These are phyloP conservation scores for Colletotrichum sp. DNA, from an alignment of 2,329 filamentous ascomycete species.

Conservation along the genomic window DNA sequence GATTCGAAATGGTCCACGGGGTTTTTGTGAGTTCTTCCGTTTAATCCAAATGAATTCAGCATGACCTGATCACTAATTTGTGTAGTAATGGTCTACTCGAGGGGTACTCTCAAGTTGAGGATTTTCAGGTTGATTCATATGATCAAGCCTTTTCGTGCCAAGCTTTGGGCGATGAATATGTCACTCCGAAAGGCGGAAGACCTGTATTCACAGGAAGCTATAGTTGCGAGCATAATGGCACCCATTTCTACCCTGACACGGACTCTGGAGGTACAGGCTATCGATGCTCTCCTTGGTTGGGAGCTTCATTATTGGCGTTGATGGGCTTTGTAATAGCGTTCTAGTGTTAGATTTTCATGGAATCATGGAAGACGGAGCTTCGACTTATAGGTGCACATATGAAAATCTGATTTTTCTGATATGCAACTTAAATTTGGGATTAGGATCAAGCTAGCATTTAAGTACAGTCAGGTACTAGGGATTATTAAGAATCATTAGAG, in stretches of 20 bases:
- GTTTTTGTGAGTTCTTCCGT: neutral
- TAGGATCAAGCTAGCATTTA: neutral
- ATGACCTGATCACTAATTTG: neutral
- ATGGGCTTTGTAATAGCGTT: neutral
- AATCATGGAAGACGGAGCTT: neutral
- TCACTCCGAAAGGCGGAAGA: neutral
- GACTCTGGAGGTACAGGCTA: neutral
- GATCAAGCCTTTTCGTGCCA: neutral
- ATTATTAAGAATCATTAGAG: neutral
- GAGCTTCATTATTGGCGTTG: neutral
- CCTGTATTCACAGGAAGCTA: neutral
- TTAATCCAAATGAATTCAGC: neutral
- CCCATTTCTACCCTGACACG: neutral
- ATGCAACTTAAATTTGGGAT: neutral
- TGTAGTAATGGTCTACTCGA: neutral
- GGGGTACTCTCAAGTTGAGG: neutral
- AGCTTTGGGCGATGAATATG: neutral
- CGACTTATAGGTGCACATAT: neutral
- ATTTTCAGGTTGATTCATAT: neutral
- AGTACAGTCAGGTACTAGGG: neutral
- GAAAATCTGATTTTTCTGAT: neutral
- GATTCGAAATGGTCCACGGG: neutral
- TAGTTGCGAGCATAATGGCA: neutral
- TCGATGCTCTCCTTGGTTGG: neutral
- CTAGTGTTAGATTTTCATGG: neutral